These are phyloP conservation scores for Magnaporthiopsis incrustans DNA, from an alignment of 2,329 filamentous ascomycete genomes.

Conservation along the genomic window DNA sequence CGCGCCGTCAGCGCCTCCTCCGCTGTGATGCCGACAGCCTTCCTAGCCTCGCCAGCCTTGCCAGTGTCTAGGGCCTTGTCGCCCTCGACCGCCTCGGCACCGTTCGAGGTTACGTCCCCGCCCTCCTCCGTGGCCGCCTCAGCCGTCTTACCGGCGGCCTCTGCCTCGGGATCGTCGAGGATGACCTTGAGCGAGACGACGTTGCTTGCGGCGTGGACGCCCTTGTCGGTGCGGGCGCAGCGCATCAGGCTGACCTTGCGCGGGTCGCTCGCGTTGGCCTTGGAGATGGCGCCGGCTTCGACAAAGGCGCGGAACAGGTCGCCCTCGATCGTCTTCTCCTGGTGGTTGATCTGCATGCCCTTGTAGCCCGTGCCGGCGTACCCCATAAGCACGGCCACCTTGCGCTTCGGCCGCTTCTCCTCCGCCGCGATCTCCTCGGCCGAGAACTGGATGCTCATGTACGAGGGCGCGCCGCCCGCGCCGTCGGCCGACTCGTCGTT, in stretches of 20 bases:
- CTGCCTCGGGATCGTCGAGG: slow-evolving; percentile 61
- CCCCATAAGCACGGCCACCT: slow-evolving; percentile 90
- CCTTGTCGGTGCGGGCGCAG: slow-evolving; percentile 94
- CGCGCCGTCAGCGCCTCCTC: slow-evolving; percentile 58
- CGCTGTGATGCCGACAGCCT: background rate
- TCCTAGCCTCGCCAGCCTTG: background rate
- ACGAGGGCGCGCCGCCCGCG: slow-evolving; percentile 34
- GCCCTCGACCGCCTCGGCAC: background rate
- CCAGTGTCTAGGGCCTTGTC: background rate
- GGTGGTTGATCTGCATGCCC: slow-evolving; percentile 83
- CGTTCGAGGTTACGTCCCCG: background rate
- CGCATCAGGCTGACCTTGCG: slow-evolving; percentile 93
- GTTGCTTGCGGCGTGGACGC: slow-evolving; percentile 92
- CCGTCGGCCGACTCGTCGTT: slow-evolving; percentile 26
- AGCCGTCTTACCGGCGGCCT: background rate
- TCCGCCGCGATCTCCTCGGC: slow-evolving; percentile 85
- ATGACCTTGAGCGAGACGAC: slow-evolving; percentile 94
- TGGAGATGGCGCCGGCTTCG: slow-evolving; percentile 84
- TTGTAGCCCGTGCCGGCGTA: slow-evolving; percentile 96
- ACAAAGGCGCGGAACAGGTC: slow-evolving; percentile 92
- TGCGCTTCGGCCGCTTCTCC: slow-evolving; percentile 77
- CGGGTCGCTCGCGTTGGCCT: slow-evolving; percentile 92
- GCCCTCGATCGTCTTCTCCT: slow-evolving; percentile 90
- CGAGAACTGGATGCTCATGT: slow-evolving; percentile 47
- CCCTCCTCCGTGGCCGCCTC: background rate